Base-by-base conservation (phyloP, 2,329 filamentous ascomycete genomes). In the Scolecobasidium constrictum region DNA sequence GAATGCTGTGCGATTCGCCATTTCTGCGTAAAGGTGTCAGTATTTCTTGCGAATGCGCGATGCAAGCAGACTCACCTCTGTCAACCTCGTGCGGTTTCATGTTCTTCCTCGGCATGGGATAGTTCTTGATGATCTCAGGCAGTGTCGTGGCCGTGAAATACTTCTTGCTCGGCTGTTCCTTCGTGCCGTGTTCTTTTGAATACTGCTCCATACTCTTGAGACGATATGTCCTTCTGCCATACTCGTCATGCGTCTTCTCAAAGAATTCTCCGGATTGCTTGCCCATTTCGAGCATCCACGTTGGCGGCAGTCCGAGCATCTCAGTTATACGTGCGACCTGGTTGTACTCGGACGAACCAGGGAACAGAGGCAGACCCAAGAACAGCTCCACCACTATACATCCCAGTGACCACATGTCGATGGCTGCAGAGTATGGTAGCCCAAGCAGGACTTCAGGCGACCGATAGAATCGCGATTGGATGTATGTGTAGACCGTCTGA, bases 241-340 rank as follows among this genome's bases (percentile, higher is more conserved):
- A 98, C 57, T 98, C 92, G 57, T 98, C 92, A 49, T 81, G 77
- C 12, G 73, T 72, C 65, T 95, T 95, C 63, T 98, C 90, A 55
- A 94, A 98, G 60, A 98, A 98, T 54, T 96, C 88, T 35, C 86
- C 86, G 1, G 90, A 86, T 61, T 98, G 92, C 64, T 98, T 98
- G 53, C 92, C 92, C 75, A 94, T 93, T 59, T 98, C 92, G 44
- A 98, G 75, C 92, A 98, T 98, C 92, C 92, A 98, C 50, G 87
- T 93, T 28, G 87, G 90, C 2, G 92, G 90, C 51, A 94, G 81
- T 9, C 92, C 92, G 6, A 98, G 75, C 92, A 98, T 98, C 65
- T 98, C 92, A 17, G 92, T 88, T 49, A 98, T 98, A 42, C 92
- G 76, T 20, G 90, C 90, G 15, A 98, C 88, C 61, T 98, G 92